These are phyloP conservation scores for Penicillium freii DNA, from an alignment of 2,329 filamentous ascomycete species.

Conservation along the genomic window DNA sequence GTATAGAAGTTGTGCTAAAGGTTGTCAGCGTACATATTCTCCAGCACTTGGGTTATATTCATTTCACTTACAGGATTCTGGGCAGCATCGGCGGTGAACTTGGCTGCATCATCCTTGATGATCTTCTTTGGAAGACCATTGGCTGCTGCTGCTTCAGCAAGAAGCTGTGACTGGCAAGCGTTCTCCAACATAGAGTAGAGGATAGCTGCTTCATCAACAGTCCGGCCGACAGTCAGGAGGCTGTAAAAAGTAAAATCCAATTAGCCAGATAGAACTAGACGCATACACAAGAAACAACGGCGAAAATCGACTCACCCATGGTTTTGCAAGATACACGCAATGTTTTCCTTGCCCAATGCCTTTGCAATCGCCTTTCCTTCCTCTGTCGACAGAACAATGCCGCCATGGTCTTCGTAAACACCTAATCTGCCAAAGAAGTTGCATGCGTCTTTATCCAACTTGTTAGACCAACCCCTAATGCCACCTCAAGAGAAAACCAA, in stretches of 20 bases:
- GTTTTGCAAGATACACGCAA: slow-evolving; percentile 44
- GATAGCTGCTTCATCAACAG: slow-evolving; percentile 43
- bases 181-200: slow-evolving; percentile 43
- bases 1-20: slow-evolving; percentile 41
- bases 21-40: slow-evolving; percentile 8
- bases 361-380: slow-evolving; percentile 40
- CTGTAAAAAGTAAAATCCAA: slow-evolving; percentile 26
- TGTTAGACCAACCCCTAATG: background rate
- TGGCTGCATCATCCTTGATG: slow-evolving; percentile 34
- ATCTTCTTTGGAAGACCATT: slow-evolving; percentile 39
- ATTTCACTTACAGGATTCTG: slow-evolving; percentile 35
- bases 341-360: slow-evolving; percentile 41
- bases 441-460: slow-evolving; percentile 33
- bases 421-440: slow-evolving; percentile 40
- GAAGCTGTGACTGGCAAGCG: slow-evolving; percentile 42
- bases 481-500: background rate
- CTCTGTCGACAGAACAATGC: slow-evolving; percentile 41
- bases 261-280: slow-evolving; percentile 15
- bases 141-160: slow-evolving; percentile 43
- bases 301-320: slow-evolving; percentile 32
- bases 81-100: slow-evolving; percentile 37
- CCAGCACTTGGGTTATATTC: background rate
- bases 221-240: slow-evolving; percentile 41
- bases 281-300: background rate
- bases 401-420: slow-evolving; percentile 43